Conservation (phyloP, 1,284 basidiomycete species). For the Naganishia sp. region DNA sequence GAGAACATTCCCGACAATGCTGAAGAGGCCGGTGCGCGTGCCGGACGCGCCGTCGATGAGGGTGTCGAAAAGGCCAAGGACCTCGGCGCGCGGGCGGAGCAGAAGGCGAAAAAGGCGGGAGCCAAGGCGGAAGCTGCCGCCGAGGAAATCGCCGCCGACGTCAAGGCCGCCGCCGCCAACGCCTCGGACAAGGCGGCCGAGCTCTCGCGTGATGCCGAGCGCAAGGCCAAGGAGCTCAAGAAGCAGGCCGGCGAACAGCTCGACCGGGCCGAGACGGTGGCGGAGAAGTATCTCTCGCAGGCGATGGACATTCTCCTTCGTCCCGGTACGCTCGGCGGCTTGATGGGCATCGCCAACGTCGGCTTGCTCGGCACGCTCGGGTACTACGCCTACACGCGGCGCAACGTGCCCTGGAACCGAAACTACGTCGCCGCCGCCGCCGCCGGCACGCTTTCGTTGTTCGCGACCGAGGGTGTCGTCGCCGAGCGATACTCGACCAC, state of each 20-base stretch:
- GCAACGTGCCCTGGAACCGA: slow-evolving; percentile 65
- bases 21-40: slow-evolving; percentile 56
- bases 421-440: slow-evolving; percentile 61
- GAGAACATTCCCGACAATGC: slow-evolving; percentile 55
- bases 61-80: slow-evolving; percentile 60
- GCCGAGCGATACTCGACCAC: slow-evolving; percentile 67
- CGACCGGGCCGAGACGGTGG: slow-evolving; percentile 61
- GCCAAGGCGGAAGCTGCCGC: slow-evolving; percentile 59
- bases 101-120: slow-evolving; percentile 58
- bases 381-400: slow-evolving; percentile 68
- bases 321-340: slow-evolving; percentile 70
- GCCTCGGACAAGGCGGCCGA: slow-evolving; percentile 31
- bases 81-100: slow-evolving; percentile 57
- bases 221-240: slow-evolving; percentile 67
- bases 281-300: slow-evolving; percentile 61
- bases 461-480: slow-evolving; percentile 64
- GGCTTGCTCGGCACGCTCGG: slow-evolving; percentile 66
- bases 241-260: slow-evolving; percentile 54
- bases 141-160: slow-evolving; percentile 61
- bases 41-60: slow-evolving; percentile 60
- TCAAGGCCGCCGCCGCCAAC: slow-evolving; percentile 55
- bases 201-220: slow-evolving; percentile 36
- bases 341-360: slow-evolving; percentile 73
- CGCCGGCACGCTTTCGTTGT: slow-evolving; percentile 61
- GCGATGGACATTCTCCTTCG: slow-evolving; percentile 65